Conservation (phyloP, 306 rosid species). For the Begonia masoniana region DNA sequence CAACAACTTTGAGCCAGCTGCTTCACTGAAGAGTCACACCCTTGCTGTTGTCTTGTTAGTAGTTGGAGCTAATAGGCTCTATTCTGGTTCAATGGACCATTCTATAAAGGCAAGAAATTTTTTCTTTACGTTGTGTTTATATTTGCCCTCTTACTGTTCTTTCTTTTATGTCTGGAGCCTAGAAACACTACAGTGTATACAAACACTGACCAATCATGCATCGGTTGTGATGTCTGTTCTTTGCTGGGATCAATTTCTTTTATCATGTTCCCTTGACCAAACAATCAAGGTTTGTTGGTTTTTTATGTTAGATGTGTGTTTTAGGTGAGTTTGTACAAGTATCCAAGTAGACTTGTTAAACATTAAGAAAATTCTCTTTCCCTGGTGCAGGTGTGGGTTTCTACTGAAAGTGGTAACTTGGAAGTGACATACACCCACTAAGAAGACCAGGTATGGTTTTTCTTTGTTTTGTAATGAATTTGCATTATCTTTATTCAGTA, state of each 20-base stretch:
- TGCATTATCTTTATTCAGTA: no score
- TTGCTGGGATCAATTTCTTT: constrained; percentile 93
- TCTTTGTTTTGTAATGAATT: no score
- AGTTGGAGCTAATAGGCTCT: constrained; percentile 90
- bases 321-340: background rate
- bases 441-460: constrained; percentile 62
- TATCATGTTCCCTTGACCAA: constrained; percentile 80
- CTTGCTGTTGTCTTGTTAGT: constrained; percentile 80
- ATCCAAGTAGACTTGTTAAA: background rate
- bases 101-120: constrained; percentile 52
- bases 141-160: constrained; percentile 7
- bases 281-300: constrained; percentile 59
- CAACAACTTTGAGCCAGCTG: constrained; percentile 74
- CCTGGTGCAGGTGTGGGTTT: constrained; percentile 74
- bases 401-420: constrained; percentile 81
- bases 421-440: constrained; percentile 76
- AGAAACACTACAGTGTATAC: constrained; percentile 83
- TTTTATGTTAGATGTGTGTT: constrained; percentile 3
- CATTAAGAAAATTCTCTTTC: constrained; percentile 4
- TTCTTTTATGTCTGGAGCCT: constrained; percentile 79
- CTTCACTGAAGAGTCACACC: constrained; percentile 68
- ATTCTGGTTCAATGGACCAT: constrained; percentile 95
- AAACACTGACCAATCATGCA: constrained; percentile 73
- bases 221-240: constrained; percentile 96
- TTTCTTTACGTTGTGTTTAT: constrained; percentile 4